These are phyloP conservation scores for Berkeleyomyces basicola DNA, from an alignment of 2,329 filamentous ascomycete species.

Conservation along the genomic window DNA sequence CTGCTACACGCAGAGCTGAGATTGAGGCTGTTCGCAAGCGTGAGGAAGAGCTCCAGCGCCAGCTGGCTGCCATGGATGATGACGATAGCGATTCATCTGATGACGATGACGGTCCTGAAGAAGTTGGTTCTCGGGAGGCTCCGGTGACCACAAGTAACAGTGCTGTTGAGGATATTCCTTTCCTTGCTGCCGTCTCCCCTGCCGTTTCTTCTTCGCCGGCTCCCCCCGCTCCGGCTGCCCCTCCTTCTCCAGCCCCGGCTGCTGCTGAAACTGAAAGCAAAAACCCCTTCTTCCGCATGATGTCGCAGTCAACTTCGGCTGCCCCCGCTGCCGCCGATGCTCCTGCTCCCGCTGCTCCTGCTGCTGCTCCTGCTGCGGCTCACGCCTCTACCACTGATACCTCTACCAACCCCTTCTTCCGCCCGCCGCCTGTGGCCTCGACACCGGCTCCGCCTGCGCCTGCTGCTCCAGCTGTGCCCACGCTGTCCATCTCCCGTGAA, in stretches of 20 bases:
- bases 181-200: slow-evolving; percentile 29
- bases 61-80: slow-evolving; percentile 60
- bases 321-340: slow-evolving; percentile 19
- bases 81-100: slow-evolving; percentile 60
- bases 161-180: slow-evolving; percentile 16
- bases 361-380: slow-evolving; percentile 21
- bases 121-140: slow-evolving; percentile 46
- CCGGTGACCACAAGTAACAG: slow-evolving; percentile 31
- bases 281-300: slow-evolving; percentile 88
- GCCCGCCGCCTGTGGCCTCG: slow-evolving; percentile 12
- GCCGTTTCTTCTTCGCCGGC: slow-evolving; percentile 28
- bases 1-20: slow-evolving; percentile 75
- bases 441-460: slow-evolving; percentile 24
- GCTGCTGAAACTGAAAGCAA: slow-evolving; percentile 62
- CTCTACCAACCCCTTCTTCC: slow-evolving; percentile 91
- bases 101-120: slow-evolving; percentile 61
- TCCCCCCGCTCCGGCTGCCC: slow-evolving; percentile 25
- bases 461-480: slow-evolving; percentile 30
- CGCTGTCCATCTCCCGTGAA: slow-evolving; percentile 33
- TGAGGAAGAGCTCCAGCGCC: slow-evolving; percentile 74
- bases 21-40: slow-evolving; percentile 81
- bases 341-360: slow-evolving; percentile 27
- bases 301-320: slow-evolving; percentile 46
- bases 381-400: slow-evolving; percentile 30
- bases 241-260: slow-evolving; percentile 33